Evolutionary conservation across 108 stramenopile species (phyloP).

Genomic region (Epithemia pelagica): DNA sequence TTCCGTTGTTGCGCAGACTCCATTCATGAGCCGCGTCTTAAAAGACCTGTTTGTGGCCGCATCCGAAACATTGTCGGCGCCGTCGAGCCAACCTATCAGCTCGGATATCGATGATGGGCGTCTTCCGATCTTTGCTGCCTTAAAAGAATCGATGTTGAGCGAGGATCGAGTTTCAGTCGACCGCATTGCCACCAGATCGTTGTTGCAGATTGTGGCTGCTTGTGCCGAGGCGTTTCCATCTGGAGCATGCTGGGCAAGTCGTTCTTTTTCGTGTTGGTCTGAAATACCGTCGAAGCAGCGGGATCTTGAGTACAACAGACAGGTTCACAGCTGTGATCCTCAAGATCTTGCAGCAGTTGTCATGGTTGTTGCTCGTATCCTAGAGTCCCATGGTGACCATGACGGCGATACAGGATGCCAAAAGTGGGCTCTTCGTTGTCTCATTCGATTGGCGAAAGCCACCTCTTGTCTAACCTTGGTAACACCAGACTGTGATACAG

Average conservation of each 20-base stretch:
- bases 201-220: slow-evolving; percentile 52
- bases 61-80: not conserved
- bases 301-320: slow-evolving; percentile 15
- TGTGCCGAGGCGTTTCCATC: slow-evolving; percentile 65
- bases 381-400: slow-evolving; percentile 52
- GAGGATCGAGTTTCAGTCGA: slow-evolving; percentile 5
- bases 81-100: not conserved
- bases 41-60: not conserved
- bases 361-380: slow-evolving; percentile 37
- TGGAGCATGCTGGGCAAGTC: slow-evolving; percentile 67
- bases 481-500: not conserved
- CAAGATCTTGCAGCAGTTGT: slow-evolving; percentile 53
- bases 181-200: slow-evolving; percentile 23
- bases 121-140: not conserved
- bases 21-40: not conserved
- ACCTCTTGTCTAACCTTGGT: slow-evolving; percentile 24
- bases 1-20: not conserved
- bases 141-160: not conserved
- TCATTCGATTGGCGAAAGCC: slow-evolving; percentile 55
- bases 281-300: slow-evolving; percentile 15
- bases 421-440: slow-evolving; percentile 47
- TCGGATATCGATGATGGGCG: not conserved
- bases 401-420: slow-evolving; percentile 43
- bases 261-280: slow-evolving; percentile 33
- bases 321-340: slow-evolving; percentile 38